A percentile compares a stretch with the other conserved stretches of the same genome.
Evolutionary conservation across 2,329 filamentous ascomycete species (phyloP).

Genomic region (Microsporum canis): DNA sequence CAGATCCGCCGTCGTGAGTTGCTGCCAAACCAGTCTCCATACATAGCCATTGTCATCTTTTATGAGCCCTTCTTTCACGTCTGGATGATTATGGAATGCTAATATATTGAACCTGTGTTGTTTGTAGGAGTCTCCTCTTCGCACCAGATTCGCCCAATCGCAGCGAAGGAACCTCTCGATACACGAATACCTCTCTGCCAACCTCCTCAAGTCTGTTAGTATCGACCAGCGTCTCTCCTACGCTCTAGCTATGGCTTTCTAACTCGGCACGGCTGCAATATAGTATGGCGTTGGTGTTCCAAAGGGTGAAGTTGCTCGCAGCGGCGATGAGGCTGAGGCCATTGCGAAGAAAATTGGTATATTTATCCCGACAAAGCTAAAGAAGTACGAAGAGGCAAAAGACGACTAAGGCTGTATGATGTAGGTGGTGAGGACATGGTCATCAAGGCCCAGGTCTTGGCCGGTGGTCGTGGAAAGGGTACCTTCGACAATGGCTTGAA

Average conservation of each 20-base stretch:
- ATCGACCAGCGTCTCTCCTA: neutral
- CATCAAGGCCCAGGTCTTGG: constrained; percentile 98
- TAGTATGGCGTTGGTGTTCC: constrained; percentile 93
- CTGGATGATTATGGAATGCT: constrained; percentile 24
- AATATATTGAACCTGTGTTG: constrained; percentile 1
- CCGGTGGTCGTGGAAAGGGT: constrained; percentile 94
- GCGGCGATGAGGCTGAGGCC: constrained; percentile 74
- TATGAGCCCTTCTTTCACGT: neutral
- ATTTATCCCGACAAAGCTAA: constrained; percentile 13
- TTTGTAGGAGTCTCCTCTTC: constrained; percentile 45
- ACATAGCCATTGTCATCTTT: constrained; percentile 5
- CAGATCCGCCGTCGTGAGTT: constrained; percentile 61
- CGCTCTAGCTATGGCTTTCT: neutral
- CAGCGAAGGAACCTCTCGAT: constrained; percentile 87
- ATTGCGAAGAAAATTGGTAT: constrained; percentile 80
- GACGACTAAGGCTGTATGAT: constrained; percentile 12
- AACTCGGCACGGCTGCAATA: neutral
- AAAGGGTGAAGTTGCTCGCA: constrained; percentile 75
- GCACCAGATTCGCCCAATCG: constrained; percentile 50
- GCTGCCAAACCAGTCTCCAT: constrained; percentile 2
- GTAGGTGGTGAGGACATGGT: constrained; percentile 82
- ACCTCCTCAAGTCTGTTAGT: constrained; percentile 62
- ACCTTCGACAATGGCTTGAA: constrained; percentile 97
- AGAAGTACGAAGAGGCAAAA: neutral
- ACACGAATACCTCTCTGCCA: constrained; percentile 94